These are phyloP conservation scores for Tricholoma flavovirens DNA, from an alignment of 768 basidiomycete species.

Conservation along the genomic window DNA sequence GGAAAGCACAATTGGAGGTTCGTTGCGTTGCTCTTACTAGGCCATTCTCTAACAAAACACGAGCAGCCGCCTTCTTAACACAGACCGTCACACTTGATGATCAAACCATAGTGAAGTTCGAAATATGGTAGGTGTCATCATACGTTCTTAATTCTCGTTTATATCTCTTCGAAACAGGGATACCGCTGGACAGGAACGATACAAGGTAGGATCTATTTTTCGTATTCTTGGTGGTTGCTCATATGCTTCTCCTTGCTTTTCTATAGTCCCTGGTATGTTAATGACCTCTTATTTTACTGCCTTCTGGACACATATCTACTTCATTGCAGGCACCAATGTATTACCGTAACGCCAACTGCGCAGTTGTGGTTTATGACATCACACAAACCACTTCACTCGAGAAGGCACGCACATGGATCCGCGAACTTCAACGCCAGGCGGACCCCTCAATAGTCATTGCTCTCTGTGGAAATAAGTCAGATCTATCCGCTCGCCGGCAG, in stretches of 20 bases:
- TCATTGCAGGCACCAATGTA: constrained; percentile 81
- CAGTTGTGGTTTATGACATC: constrained; percentile 95
- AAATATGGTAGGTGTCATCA: constrained; percentile 71
- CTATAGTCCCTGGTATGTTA: constrained; percentile 37
- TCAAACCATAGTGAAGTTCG: constrained; percentile 92
- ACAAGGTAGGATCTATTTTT: constrained; percentile 54
- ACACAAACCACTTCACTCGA: constrained; percentile 88
- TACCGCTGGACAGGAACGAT: constrained; percentile 93
- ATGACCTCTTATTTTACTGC: constrained; percentile 7
- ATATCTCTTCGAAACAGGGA: constrained; percentile 50
- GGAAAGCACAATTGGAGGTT: constrained; percentile 91
- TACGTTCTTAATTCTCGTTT: background rate
- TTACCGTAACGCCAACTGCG: constrained; percentile 92
- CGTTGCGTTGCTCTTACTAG: constrained; percentile 12
- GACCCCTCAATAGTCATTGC: constrained; percentile 96
- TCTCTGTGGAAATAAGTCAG: constrained; percentile 93
- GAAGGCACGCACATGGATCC: constrained; percentile 95
- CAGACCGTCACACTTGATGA: constrained; percentile 92
- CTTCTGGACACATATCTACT: constrained; percentile 2
- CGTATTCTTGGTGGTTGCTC: constrained; percentile 8
- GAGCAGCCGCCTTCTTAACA: constrained; percentile 91
- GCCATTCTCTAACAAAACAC: constrained; percentile 5
- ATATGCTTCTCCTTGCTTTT: constrained; percentile 6
- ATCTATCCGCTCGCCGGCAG: constrained; percentile 79
- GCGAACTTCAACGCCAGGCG: constrained; percentile 94